Conservation (phyloP, 2,329 filamentous ascomycete species). For the Periconia sp. region DNA sequence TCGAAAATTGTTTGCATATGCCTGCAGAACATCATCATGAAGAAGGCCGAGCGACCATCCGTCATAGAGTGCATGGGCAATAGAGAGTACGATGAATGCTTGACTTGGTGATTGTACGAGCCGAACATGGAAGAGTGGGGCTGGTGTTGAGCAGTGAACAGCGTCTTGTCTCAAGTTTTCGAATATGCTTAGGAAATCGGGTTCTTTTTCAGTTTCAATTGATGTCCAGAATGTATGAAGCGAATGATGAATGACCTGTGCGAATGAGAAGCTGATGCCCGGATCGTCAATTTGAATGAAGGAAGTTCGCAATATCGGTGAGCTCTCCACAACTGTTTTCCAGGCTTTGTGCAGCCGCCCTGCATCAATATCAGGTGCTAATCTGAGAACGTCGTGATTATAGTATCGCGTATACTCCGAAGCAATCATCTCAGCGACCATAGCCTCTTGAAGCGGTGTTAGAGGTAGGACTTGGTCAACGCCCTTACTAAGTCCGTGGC, state of each 20-base stretch:
- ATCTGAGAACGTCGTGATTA: conserved; percentile 78
- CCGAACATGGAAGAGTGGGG: conserved; percentile 44
- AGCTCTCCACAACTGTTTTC: conserved; percentile 61
- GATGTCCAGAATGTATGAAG: conserved; percentile 44
- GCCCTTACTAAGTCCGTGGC: conserved; percentile 42
- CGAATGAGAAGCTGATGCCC: conserved; percentile 60
- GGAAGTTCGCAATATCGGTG: conserved; percentile 76
- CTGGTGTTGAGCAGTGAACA: conserved; percentile 5
- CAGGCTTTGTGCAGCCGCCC: conserved; percentile 66
- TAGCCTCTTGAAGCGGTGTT: conserved; percentile 85
- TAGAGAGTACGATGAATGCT: conserved; percentile 66
- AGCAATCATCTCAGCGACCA: conserved; percentile 80
- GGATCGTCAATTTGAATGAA: conserved; percentile 73
- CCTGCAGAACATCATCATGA: conserved; percentile 71
- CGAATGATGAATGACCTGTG: conserved; percentile 58
- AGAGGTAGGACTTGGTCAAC: conserved; percentile 71
- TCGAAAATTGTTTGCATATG: conserved; percentile 60
- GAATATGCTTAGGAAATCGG: conserved; percentile 39
- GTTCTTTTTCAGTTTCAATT: conserved; percentile 19
- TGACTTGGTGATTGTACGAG: conserved; percentile 41
- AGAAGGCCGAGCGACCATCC: conserved; percentile 81
- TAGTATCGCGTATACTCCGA: conserved; percentile 80
- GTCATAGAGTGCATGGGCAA: conserved; percentile 88
- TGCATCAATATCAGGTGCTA: conserved; percentile 63
- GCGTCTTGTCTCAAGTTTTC: conserved; percentile 45